A percentile compares a stretch with the other conserved stretches of the same genome.
Conservation (phyloP, 345 rosid species). For the Acer campestre region DNA sequence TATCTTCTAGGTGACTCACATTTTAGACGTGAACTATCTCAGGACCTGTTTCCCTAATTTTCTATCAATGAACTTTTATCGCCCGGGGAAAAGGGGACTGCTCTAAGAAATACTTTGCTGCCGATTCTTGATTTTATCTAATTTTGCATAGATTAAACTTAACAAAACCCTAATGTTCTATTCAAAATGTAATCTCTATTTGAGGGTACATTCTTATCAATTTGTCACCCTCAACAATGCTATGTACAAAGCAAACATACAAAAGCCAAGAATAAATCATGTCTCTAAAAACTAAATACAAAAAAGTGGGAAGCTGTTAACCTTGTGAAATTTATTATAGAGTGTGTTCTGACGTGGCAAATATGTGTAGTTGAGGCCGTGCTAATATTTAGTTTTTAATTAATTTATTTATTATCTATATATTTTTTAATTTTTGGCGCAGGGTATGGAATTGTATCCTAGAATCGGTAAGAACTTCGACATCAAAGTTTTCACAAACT, state of each 20-base stretch:
- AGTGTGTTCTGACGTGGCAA: not conserved
- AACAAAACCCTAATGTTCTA: not conserved
- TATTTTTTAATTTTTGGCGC: conserved; percentile 26
- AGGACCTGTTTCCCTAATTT: too few relatives aligned
- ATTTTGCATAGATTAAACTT: not conserved
- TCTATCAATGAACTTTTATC: too few relatives aligned
- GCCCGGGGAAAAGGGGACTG: too few relatives aligned
- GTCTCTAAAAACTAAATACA: not conserved
- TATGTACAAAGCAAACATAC: conserved; percentile 2
- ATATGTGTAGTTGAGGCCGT: conserved; percentile 8
- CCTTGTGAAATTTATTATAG: not conserved
- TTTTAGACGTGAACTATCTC: too few relatives aligned
- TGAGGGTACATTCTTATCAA: not conserved
- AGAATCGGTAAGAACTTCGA: conserved; percentile 95
- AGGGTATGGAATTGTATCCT: conserved; percentile 99
- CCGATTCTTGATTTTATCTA: not conserved
- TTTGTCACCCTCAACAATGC: not conserved
- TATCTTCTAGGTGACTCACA: too few relatives aligned
- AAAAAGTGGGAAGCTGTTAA: not conserved
- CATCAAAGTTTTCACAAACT: conserved; percentile 95
- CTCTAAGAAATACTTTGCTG: not conserved
- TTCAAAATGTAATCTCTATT: not conserved
- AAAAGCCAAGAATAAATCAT: not conserved
- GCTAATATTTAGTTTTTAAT: conserved; percentile 16
- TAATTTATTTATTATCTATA: not conserved